Evolutionary conservation across 257 asterid genomes (phyloP).

Genomic region (Catharanthus roseus): DNA sequence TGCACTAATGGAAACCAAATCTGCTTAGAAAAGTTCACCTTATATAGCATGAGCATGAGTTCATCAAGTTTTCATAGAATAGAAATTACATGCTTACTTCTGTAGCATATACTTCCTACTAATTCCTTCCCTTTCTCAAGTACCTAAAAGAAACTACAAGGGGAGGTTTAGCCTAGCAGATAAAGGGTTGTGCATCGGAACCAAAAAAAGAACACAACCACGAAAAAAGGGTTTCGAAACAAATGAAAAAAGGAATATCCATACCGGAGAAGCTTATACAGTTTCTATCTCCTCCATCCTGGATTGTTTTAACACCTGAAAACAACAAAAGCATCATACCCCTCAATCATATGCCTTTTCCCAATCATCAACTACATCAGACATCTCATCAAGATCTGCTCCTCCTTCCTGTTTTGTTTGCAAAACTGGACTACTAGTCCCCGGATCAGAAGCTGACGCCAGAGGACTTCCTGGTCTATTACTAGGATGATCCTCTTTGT

Average conservation of each 20-base stretch:
- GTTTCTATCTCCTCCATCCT: not conserved
- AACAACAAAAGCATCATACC: not conserved
- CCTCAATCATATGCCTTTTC: constrained; percentile 70
- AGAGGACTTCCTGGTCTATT: constrained; percentile 26
- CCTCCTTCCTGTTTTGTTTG: constrained; percentile 24
- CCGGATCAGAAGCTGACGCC: constrained; percentile 21
- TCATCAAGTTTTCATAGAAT: not conserved
- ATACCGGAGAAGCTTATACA: not conserved
- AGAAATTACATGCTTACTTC: not conserved
- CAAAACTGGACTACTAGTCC: constrained; percentile 16
- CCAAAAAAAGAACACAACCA: constrained; percentile 22
- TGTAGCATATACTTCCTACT: not conserved
- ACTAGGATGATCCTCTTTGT: constrained; percentile 17
- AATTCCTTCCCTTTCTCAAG: not conserved
- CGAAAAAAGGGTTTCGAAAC: not conserved
- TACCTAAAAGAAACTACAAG: too few species aligned
- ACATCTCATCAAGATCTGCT: constrained; percentile 19
- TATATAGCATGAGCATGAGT: not conserved
- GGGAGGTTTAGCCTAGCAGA: not conserved
- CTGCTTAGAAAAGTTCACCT: not conserved
- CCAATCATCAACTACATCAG: constrained; percentile 89
- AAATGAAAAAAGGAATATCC: not conserved
- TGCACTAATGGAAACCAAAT: too few species aligned
- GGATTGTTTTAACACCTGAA: not conserved
- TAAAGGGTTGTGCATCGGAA: constrained; percentile 8